These are phyloP conservation scores for Aschersonia sp. DNA, from an alignment of 2,329 filamentous ascomycete genomes.

Conservation along the genomic window DNA sequence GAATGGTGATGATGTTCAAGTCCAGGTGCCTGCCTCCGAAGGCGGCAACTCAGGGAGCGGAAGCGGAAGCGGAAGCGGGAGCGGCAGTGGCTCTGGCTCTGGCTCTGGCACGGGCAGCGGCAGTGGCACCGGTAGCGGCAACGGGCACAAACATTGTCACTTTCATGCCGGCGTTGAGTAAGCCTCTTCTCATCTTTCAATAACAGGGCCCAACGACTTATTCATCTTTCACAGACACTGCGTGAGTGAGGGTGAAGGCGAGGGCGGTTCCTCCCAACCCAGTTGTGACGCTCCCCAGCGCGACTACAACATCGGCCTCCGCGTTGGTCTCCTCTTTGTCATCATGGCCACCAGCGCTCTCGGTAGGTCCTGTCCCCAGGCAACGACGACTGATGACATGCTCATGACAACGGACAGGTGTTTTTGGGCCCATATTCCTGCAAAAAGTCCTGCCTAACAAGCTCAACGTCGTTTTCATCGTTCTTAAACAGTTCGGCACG, in stretches of 20 bases:
- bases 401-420: conserved; percentile 19
- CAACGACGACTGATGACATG: neutral
- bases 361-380: conserved; percentile 22
- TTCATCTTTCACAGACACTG: conserved; percentile 33
- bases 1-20: conserved; percentile 44
- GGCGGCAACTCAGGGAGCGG: conserved; percentile 7
- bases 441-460: conserved; percentile 39
- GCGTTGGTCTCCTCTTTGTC: conserved; percentile 59
- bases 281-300: conserved; percentile 29
- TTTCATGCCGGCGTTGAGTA: conserved; percentile 65
- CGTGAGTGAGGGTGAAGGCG: conserved; percentile 30
- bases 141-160: conserved; percentile 24
- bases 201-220: neutral
- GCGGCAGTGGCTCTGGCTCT: neutral
- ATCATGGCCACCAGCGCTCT: conserved; percentile 54
- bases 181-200: conserved; percentile 11
- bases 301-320: conserved; percentile 53
- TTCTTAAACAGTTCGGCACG: conserved; percentile 61
- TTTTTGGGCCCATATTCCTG: conserved; percentile 53
- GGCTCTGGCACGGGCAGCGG: neutral
- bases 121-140: conserved; percentile 1
- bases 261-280: conserved; percentile 9
- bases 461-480: conserved; percentile 35
- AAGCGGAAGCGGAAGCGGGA: neutral
- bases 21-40: conserved; percentile 21